Evolutionary conservation across 2,329 filamentous ascomycete genomes (phyloP).

Genomic region (Dactylellina sp.): DNA sequence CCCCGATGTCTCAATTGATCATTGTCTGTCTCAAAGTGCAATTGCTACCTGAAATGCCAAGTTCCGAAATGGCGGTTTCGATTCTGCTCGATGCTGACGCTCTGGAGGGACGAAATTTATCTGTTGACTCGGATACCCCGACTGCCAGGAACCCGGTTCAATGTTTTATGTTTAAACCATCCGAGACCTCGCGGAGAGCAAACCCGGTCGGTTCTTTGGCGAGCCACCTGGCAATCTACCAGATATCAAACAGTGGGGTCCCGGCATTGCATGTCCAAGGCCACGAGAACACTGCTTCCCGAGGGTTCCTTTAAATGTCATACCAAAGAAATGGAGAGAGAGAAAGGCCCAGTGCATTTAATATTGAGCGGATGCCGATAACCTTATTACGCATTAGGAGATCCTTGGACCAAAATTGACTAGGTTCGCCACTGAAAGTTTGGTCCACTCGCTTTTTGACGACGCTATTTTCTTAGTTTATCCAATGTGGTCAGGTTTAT

Average conservation of each 20-base stretch:
- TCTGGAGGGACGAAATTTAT: conserved; percentile 11
- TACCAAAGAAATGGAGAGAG: conserved; percentile 24
- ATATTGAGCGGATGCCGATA: conserved; percentile 32
- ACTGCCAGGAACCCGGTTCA: conserved; percentile 32
- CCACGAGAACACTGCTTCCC: background rate
- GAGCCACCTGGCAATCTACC: conserved; percentile 22
- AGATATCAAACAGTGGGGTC: conserved; percentile 9
- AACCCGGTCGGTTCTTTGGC: conserved; percentile 27
- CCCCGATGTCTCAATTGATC: conserved; percentile 43
- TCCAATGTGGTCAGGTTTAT: too few species aligned
- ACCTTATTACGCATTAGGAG: conserved; percentile 23
- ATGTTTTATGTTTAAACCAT: conserved; percentile 28
- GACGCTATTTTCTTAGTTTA: too few species aligned
- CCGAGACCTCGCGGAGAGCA: conserved; percentile 28
- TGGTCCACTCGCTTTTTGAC: too few species aligned
- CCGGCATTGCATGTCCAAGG: background rate
- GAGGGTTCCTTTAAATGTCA: conserved; percentile 19
- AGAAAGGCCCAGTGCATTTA: background rate
- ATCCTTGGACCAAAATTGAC: conserved; percentile 2
- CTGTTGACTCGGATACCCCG: conserved; percentile 41
- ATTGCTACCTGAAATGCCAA: conserved; percentile 27
- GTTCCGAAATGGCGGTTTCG: conserved; percentile 49
- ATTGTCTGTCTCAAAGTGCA: conserved; percentile 31
- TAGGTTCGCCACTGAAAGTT: conserved; percentile 10
- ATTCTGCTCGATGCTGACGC: conserved; percentile 4